Percentiles rank a stretch among this genome's conserved stretches.
These are phyloP conservation scores for Apiotrichum veenhuisii DNA, from an alignment of 1,284 basidiomycete genomes.

Conservation along the genomic window DNA sequence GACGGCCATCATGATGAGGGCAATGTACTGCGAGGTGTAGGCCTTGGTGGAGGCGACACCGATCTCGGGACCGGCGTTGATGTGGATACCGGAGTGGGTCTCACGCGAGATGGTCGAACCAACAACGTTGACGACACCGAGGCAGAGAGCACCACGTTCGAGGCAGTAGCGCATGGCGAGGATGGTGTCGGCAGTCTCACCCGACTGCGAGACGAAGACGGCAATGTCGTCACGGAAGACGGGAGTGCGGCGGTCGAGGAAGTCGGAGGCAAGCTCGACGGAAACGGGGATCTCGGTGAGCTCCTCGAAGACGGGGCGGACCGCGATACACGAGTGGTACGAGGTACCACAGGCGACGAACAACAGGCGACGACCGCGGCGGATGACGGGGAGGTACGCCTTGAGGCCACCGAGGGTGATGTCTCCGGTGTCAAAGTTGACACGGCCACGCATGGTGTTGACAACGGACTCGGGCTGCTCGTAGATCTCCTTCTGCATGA, in stretches of 20 bases:
- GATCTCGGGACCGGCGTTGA: slow-evolving; percentile 98
- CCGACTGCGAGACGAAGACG: slow-evolving; percentile 95
- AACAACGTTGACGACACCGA: slow-evolving; percentile 97
- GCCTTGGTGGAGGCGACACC: slow-evolving; percentile 99
- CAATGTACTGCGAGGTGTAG: slow-evolving; percentile 99
- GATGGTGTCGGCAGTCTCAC: slow-evolving; percentile 98
- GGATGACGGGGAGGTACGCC: slow-evolving; percentile 91
- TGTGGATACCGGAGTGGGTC: slow-evolving; percentile 99
- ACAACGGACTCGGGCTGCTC: slow-evolving; percentile 99
- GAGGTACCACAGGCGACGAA: slow-evolving; percentile 97
- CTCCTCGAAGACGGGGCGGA: slow-evolving; percentile 95
- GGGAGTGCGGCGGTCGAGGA: slow-evolving; percentile 96
- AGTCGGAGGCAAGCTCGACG: slow-evolving; percentile 96
- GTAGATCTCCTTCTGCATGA: slow-evolving; percentile 99
- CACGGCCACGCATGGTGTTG: slow-evolving; percentile 99
- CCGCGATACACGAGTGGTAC: slow-evolving; percentile 93
- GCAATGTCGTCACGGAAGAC: slow-evolving; percentile 99
- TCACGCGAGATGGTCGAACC: slow-evolving; percentile 97
- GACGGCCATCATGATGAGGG: slow-evolving; percentile 95
- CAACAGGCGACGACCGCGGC: slow-evolving; percentile 88
- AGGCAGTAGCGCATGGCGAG: slow-evolving; percentile 93
- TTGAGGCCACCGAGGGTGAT: slow-evolving; percentile 95
- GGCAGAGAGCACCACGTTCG: slow-evolving; percentile 90
- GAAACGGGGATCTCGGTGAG: slow-evolving; percentile 98
- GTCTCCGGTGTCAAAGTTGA: slow-evolving; percentile 92